Evolutionary conservation across 2,329 filamentous ascomycete genomes (phyloP), one percentile per base, ranked within the genome.

Genomic region (Colletotrichum phormii): DNA sequence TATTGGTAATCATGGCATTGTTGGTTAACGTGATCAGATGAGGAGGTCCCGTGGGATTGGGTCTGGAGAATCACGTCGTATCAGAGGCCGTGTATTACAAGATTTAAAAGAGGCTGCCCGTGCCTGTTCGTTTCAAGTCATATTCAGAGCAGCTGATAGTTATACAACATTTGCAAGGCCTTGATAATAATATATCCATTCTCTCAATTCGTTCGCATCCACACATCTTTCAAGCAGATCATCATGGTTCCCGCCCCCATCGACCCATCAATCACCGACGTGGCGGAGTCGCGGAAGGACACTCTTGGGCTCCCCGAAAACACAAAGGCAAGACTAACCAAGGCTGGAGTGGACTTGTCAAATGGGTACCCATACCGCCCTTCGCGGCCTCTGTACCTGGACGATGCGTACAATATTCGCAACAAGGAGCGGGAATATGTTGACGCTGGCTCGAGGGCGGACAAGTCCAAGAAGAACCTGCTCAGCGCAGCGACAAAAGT

Each of bases 361-460:
- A 82, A 89, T 1, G 93, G 92, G 0, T 94, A 94, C 75, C 93
- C 93, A 0, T 94, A 94, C 76, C 89, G 92, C 0, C 92, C 92
- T 1, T 87, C 89, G 0, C 86, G 87, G 60, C 92, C 93, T 0
- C 82, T 94, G 1, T 94, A 91, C 76, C 83, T 94, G 0, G 89
- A 95, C 69, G 92, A 94, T 75, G 90, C 92, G 3, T 90, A 89
- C 81, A 89, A 89, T 60, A 92, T 95, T 78, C 84, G 92, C 22
- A 85, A 89, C 79, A 80, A 87, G 70, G 88, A 87, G 74, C 87
- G 87, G 31, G 80, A 83, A 22, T 86, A 92, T 68, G 76, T 88
- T 12, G 92, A 94, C 63, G 87, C 90, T 0, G 91, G 91, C 3
- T 85, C 88, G 1, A 87, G 92, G 54, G 93, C 93, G 49, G 87